Conservation (phyloP, 441 rosid genomes). For the Kokia cookei region DNA sequence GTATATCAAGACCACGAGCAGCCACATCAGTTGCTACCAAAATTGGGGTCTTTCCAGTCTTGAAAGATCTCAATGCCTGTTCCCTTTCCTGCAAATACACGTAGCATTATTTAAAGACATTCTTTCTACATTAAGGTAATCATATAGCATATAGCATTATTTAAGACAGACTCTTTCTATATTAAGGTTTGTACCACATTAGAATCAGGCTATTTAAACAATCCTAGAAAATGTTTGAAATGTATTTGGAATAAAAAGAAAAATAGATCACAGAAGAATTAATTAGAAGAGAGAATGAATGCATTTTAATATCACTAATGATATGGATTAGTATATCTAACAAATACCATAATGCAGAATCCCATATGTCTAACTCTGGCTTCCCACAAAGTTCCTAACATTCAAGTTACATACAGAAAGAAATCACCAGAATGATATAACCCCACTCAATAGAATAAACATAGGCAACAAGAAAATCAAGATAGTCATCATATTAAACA, state of each 20-base stretch:
- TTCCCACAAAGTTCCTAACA: background rate
- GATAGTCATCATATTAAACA: background rate
- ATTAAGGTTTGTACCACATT: background rate
- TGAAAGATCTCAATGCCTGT: slow-evolving; percentile 73
- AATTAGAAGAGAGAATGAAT: background rate
- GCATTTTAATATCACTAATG: background rate
- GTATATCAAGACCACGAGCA: slow-evolving; percentile 94
- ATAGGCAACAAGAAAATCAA: background rate
- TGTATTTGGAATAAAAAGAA: background rate
- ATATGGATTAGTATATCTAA: background rate
- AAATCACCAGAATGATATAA: background rate
- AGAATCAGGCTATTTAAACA: background rate
- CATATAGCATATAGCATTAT: background rate
- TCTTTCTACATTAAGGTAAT: background rate
- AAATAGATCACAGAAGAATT: background rate
- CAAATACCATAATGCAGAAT: background rate
- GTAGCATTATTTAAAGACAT: background rate
- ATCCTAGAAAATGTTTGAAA: background rate
- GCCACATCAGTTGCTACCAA: slow-evolving; percentile 95
- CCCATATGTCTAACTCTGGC: background rate
- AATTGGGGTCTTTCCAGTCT: slow-evolving; percentile 82
- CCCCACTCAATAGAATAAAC: background rate
- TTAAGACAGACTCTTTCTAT: background rate
- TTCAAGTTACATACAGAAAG: background rate
- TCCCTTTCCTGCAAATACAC: slow-evolving; percentile 74